phyloP scores from a whole-genome alignment of 2,329 filamentous ascomycete species.

The Phyllosticta citribraziliensis region DNA sequence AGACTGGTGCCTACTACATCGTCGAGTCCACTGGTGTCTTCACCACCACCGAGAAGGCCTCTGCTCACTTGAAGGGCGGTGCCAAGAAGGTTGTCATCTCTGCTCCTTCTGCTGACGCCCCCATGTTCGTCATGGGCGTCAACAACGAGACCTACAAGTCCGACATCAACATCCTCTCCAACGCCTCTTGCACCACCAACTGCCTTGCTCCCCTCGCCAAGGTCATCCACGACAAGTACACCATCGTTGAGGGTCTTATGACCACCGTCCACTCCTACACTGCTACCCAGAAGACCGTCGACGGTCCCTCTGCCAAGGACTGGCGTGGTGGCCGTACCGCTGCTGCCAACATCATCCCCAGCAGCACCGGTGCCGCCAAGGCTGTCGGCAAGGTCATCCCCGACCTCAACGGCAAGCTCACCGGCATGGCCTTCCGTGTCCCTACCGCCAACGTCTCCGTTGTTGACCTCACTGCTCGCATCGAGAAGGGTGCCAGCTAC shows the following conservation, averaged over 20 bases:
- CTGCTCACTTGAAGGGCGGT: conserved; percentile 86
- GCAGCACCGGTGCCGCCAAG: conserved; percentile 98
- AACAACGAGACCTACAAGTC: conserved; percentile 91
- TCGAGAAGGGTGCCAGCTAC: conserved; percentile 81
- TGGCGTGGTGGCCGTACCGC: conserved; percentile 98
- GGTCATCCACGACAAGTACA: conserved; percentile 98
- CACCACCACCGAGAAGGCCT: conserved; percentile 96
- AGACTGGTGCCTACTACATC: conserved; percentile 83
- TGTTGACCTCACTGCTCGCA: conserved; percentile 89
- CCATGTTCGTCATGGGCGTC: conserved; percentile 99
- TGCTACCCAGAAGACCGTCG: conserved; percentile 98
- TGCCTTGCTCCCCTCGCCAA: conserved; percentile 98
- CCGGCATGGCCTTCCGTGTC: conserved; percentile 99
- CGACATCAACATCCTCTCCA: conserved; percentile 89
- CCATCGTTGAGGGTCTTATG: conserved; percentile 97
- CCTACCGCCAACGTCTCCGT: conserved; percentile 98
- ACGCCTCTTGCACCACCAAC: conserved; percentile 99
- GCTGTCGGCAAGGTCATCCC: conserved; percentile 99
- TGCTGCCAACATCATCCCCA: conserved; percentile 99
- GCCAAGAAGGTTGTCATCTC: conserved; percentile 91
- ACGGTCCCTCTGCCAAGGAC: conserved; percentile 96
- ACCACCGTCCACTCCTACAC: conserved; percentile 99
- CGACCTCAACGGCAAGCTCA: conserved; percentile 96
- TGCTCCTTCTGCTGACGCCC: conserved; percentile 85
- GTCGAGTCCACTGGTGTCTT: conserved; percentile 98